Evolutionary conservation across 164 flowering plant genomes (phyloP).

Genomic region (grape (Vitis vinifera)): DNA sequence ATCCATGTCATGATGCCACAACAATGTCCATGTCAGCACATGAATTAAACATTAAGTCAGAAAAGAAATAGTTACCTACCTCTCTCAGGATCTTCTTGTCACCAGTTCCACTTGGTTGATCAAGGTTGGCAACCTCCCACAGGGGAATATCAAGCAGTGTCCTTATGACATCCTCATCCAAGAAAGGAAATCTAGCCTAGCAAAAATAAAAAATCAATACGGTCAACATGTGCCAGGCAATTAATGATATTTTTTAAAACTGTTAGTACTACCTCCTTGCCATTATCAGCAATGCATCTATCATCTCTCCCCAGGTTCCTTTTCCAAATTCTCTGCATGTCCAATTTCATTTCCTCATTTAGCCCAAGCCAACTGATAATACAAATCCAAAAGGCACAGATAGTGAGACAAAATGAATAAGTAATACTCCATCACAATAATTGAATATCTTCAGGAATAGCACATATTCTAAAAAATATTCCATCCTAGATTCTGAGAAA

Average conservation of each 20-base stretch:
- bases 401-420: constrained; percentile 2
- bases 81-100: constrained; percentile 96
- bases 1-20: neutral
- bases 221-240: neutral
- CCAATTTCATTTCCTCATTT: constrained; percentile 89
- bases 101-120: constrained; percentile 83
- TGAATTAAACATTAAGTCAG: neutral
- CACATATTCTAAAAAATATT: neutral
- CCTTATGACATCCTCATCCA: constrained; percentile 94
- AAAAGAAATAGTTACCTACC: constrained; percentile 37
- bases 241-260: neutral
- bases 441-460: neutral
- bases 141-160: constrained; percentile 76
- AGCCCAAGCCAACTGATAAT: constrained; percentile 72
- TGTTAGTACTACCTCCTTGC: constrained; percentile 72
- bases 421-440: neutral
- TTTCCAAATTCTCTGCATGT: constrained; percentile 99
- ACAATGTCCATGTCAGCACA: neutral
- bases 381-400: constrained; percentile 7
- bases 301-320: constrained; percentile 98
- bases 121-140: constrained; percentile 86
- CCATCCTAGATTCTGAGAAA: neutral
- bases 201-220: constrained; percentile 6
- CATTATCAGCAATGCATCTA: constrained; percentile 87
- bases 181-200: constrained; percentile 93